phyloP scores from a whole-genome alignment of 495 filamentous ascomycete species.

The Annulohypoxylon bovei region DNA sequence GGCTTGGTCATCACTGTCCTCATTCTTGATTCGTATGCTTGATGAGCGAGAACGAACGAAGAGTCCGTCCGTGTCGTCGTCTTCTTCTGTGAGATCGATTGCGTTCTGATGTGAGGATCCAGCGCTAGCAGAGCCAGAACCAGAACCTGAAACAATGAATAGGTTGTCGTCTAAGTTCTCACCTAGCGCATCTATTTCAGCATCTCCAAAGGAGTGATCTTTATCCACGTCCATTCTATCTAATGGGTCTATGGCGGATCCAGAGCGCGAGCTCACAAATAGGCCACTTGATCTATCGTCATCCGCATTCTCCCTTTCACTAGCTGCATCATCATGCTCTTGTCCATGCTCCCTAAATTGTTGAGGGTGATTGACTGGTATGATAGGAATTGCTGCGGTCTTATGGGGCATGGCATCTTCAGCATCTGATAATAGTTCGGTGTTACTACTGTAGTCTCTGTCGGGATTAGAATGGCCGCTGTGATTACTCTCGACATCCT shows the following conservation, averaged over 20 bases:
- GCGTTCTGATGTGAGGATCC: not conserved
- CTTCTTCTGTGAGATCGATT: slow-evolving; percentile 6
- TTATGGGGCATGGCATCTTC: not conserved
- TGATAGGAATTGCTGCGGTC: not conserved
- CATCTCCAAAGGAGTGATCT: not conserved
- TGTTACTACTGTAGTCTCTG: not conserved
- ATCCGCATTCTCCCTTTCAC: not conserved
- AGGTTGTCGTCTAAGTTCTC: not conserved
- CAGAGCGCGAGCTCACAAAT: slow-evolving; percentile 13
- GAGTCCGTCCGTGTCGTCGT: not conserved
- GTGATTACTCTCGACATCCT: not conserved
- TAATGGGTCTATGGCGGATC: not conserved
- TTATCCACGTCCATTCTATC: not conserved
- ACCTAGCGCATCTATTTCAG: not conserved
- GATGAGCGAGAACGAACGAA: not conserved
- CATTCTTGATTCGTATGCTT: not conserved
- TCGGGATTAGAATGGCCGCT: not conserved
- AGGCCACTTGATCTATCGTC: slow-evolving; percentile 8
- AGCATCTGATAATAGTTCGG: not conserved
- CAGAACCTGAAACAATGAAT: not conserved
- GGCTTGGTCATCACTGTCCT: not conserved
- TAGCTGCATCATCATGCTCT: not conserved
- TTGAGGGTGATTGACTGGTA: not conserved
- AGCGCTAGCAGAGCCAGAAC: not conserved
- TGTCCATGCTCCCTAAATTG: too few relatives aligned